phyloP scores from a whole-genome alignment of 1,284 basidiomycete species.

The Takashimella koratensis region DNA sequence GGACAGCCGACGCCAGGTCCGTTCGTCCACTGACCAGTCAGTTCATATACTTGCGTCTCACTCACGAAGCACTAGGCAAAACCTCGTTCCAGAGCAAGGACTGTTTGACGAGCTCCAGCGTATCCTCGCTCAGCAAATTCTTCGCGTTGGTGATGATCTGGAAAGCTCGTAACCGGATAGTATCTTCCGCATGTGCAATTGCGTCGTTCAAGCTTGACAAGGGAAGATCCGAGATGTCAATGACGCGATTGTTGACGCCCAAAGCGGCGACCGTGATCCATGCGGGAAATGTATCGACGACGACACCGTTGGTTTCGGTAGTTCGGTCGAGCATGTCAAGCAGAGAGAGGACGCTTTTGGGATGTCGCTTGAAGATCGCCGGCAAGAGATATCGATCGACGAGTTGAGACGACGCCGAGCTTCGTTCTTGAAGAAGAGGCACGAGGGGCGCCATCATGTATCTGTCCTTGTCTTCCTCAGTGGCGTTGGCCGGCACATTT shows the following conservation, averaged over 20 bases:
- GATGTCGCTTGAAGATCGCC: constrained; percentile 22
- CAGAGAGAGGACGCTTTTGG: constrained; percentile 8
- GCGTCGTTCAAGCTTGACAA: constrained; percentile 22
- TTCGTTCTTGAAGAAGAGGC: constrained; percentile 17
- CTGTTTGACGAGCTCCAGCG: constrained; percentile 27
- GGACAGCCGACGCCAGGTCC: constrained; percentile 34
- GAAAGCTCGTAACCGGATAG: constrained; percentile 35
- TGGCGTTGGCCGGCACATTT: not conserved
- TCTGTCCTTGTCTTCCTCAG: constrained; percentile 6
- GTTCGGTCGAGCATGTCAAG: constrained; percentile 16
- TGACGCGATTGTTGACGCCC: constrained; percentile 25
- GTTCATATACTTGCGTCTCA: not conserved
- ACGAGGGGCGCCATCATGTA: constrained; percentile 22
- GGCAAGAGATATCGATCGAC: constrained; percentile 36
- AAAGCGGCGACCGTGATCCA: constrained; percentile 40
- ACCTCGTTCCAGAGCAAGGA: constrained; percentile 25
- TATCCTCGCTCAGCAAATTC: constrained; percentile 16
- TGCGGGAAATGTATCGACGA: constrained; percentile 17
- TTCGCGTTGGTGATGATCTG: constrained; percentile 31
- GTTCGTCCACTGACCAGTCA: constrained; percentile 25
- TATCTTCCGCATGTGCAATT: constrained; percentile 26
- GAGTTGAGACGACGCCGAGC: constrained; percentile 11
- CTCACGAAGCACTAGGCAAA: constrained; percentile 34
- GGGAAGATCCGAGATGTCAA: constrained; percentile 24
- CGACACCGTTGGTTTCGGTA: not conserved